These are phyloP conservation scores for Quercus parvula DNA, from an alignment of 306 rosid species.

Conservation along the genomic window DNA sequence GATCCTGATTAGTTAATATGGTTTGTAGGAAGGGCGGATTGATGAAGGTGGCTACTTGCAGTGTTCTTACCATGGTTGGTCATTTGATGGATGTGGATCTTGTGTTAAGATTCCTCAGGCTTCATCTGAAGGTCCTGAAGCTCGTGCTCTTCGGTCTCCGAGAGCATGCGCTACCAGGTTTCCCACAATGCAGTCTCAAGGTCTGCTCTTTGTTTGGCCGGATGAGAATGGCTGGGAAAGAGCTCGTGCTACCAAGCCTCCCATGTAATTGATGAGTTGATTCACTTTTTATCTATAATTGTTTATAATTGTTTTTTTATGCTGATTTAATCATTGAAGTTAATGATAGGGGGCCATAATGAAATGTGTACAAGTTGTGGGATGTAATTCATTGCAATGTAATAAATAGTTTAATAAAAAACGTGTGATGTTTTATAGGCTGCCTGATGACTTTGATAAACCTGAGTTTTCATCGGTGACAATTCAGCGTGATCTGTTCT, in stretches of 20 bases:
- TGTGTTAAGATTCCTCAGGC: conserved; percentile 91
- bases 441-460: conserved; percentile 76
- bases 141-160: conserved; percentile 74
- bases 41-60: conserved; percentile 93
- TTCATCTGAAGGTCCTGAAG: conserved; percentile 79
- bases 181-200: conserved; percentile 88
- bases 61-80: conserved; percentile 99
- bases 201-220: conserved; percentile 97
- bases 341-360: conserved; percentile 4
- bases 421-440: conserved; percentile 45
- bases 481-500: conserved; percentile 98
- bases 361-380: not conserved
- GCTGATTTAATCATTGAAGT: conserved; percentile 5
- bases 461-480: conserved; percentile 92
- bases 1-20: conserved; percentile 10
- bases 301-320: not conserved
- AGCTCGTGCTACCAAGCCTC: conserved; percentile 75
- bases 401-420: conserved; percentile 2
- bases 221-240: conserved; percentile 96
- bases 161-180: conserved; percentile 81
- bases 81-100: conserved; percentile 84
- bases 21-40: conserved; percentile 83
- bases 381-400: not conserved
- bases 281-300: conserved; percentile 7
- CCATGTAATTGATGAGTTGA: conserved; percentile 58